A percentile compares a stretch with the other conserved stretches of the same genome.
phyloP scores from a whole-genome alignment of 164 flowering plant species.

The Aristolochia contorta region DNA sequence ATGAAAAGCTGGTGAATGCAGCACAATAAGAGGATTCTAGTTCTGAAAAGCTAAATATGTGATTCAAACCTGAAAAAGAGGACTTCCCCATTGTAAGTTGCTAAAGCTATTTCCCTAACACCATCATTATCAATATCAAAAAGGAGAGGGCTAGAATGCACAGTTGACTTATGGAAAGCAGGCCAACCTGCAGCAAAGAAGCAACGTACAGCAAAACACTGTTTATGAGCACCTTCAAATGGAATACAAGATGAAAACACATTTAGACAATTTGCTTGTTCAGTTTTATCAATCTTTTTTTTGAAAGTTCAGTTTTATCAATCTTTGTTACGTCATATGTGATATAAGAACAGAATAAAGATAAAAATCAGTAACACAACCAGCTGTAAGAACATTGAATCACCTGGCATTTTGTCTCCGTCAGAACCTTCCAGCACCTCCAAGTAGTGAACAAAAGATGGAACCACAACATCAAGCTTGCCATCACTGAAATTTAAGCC shows the following conservation, averaged over 20 bases:
- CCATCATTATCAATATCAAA: slow-evolving; percentile 99
- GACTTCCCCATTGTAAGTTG: slow-evolving; percentile 95
- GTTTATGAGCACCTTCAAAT: too few relatives aligned
- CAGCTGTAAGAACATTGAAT: background rate
- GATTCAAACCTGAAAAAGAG: slow-evolving; percentile 79
- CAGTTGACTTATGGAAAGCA: slow-evolving; percentile 94
- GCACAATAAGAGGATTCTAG: too few relatives aligned
- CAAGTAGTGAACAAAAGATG: slow-evolving; percentile 95
- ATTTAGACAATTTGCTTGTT: background rate
- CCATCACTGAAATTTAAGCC: slow-evolving; percentile 58
- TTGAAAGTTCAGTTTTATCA: too few relatives aligned
- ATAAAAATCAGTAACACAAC: slow-evolving; percentile 1
- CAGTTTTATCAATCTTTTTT: too few relatives aligned
- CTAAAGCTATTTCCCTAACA: slow-evolving; percentile 87
- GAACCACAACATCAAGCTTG: slow-evolving; percentile 92
- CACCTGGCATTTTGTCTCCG: slow-evolving; percentile 97
- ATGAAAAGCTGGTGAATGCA: background rate
- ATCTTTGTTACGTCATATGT: too few relatives aligned
- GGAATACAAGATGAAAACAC: background rate
- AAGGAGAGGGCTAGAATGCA: slow-evolving; percentile 87
- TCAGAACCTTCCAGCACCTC: slow-evolving; percentile 98
- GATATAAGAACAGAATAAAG: background rate
- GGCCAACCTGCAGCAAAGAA: slow-evolving; percentile 71
- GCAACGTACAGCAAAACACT: background rate
- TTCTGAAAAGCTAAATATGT: background rate